A percentile compares a stretch with the other conserved stretches of the same genome.
These are phyloP conservation scores for Geranium brycei DNA, from an alignment of 345 rosid species.

Conservation along the genomic window DNA sequence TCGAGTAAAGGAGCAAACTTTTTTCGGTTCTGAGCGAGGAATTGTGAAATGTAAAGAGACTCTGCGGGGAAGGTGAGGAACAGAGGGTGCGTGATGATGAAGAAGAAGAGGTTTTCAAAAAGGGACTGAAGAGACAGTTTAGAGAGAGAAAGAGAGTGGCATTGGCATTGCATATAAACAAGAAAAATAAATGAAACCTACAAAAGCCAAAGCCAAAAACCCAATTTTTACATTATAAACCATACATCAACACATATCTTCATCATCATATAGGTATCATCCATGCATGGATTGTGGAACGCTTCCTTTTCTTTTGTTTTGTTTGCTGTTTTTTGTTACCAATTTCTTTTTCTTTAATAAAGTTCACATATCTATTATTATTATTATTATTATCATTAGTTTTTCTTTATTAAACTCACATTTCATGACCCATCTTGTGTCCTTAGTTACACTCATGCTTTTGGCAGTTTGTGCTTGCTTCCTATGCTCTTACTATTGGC, in stretches of 20 bases:
- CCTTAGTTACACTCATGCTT: too few species aligned
- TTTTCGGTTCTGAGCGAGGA: neutral
- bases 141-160: constrained; percentile 5
- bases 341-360: too few species aligned
- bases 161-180: neutral
- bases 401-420: too few species aligned
- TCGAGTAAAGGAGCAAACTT: constrained; percentile 3
- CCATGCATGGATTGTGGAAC: neutral
- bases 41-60: too few species aligned
- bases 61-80: constrained; percentile 7
- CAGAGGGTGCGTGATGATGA: constrained; percentile 49
- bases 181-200: neutral
- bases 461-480: too few species aligned
- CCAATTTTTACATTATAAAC: neutral
- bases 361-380: neutral
- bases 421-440: too few species aligned
- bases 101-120: constrained; percentile 21
- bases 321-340: too few species aligned
- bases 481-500: too few species aligned
- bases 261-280: too few species aligned
- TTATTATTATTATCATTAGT: too few species aligned
- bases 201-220: neutral
- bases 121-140: neutral
- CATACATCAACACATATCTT: neutral
- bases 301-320: neutral